phyloP scores from a whole-genome alignment of 345 rosid genomes.

The Rhodamnia rubescens region DNA sequence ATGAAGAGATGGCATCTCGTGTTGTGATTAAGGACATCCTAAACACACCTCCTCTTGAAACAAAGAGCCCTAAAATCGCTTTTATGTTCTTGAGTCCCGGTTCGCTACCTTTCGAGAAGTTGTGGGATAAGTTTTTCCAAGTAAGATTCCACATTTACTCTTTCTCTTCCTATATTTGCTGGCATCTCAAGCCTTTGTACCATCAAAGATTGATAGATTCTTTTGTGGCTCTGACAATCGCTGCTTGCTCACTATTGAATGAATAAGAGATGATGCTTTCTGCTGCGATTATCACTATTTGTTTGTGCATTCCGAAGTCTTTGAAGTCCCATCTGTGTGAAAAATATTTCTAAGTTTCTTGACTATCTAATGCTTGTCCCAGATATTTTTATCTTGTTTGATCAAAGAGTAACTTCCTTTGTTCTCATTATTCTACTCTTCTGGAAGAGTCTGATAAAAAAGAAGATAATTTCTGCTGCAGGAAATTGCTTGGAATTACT shows the following conservation, averaged over 20 bases:
- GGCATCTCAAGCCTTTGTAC: not conserved
- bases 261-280: not conserved
- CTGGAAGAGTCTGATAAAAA: not conserved
- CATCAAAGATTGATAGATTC: not conserved
- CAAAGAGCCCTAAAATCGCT: conserved; percentile 64
- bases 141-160: conserved; percentile 19
- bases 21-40: conserved; percentile 66
- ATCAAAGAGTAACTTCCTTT: not conserved
- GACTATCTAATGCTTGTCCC: not conserved
- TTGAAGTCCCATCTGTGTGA: not conserved
- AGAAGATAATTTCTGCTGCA: not conserved
- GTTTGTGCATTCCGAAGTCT: not conserved
- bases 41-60: conserved; percentile 31
- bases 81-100: conserved; percentile 89
- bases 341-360: not conserved
- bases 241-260: not conserved
- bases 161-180: not conserved
- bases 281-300: not conserved
- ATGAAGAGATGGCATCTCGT: conserved; percentile 71
- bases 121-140: conserved; percentile 84
- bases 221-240: not conserved
- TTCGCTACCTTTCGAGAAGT: conserved; percentile 81
- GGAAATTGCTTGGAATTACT: not conserved
- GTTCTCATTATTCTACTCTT: not conserved
- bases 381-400: not conserved